Base-by-base conservation (phyloP, 2,329 filamentous ascomycete genomes). In the Coniochaeta prunicola region DNA sequence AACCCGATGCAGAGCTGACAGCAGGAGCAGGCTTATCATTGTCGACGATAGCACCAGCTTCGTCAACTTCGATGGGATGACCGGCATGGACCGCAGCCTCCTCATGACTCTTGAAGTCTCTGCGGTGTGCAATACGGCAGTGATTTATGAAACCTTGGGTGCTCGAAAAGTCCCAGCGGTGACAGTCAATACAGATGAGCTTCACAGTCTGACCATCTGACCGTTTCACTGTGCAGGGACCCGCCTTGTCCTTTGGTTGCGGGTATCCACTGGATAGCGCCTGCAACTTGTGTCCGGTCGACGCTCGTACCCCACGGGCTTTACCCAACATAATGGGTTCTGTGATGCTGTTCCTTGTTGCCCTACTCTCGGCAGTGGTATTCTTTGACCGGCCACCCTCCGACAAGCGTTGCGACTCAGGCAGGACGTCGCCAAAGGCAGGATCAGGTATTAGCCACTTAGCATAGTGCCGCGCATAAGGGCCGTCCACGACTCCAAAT, bases 91-190 rank as follows among this genome's bases (percentile, higher is more conserved):
- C 82, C 34, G 93, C 94, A 62, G 94, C 94, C 68, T 92, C 91
- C 72, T 97, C 93, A 69, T 99, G 94, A 66, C 91, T 97, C 75
- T 96, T 93, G 78, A 92, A 97, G 63, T 96, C 92, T 60, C 91
- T 84, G 70, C 89, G 90, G 75, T 99, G 94, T 28, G 92, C 92
- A 67, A 99, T 97, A 59, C 94, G 91, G 71, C 93, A 97, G 71
- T 99, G 94, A 70, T 99, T 99, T 76, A 99, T 94, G 75, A 97
- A 97, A n/a, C 94, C 94, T 73, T 97, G 94, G 0, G 92, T 96
- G 76, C 92, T 97, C 59, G 89, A 92, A 69, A 97, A 97, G 72
- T 97, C 91, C 71, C 91, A 90, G 63, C 93, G 84, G 56, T 91
- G 82, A 73, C 94, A 97, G 71, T 94, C 89, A 60, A 90, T 75